A percentile compares a stretch with the other conserved stretches of the same genome.
These are phyloP conservation scores for Apophysomyces variabilis DNA, from an alignment of 371 early-diverging fungal species.

Conservation along the genomic window DNA sequence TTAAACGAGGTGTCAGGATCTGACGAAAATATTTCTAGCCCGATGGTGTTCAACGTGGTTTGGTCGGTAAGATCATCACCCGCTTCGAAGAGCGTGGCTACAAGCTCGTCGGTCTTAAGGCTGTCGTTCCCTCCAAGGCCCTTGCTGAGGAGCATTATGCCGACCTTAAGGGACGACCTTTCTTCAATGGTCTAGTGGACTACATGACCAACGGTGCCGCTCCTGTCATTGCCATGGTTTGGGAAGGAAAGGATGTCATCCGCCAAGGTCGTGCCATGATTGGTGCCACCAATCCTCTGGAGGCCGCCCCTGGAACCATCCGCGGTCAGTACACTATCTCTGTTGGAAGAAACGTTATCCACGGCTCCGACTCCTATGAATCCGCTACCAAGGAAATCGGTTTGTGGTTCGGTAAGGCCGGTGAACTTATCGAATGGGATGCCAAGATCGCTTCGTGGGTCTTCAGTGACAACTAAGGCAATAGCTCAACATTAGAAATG, in stretches of 20 bases:
- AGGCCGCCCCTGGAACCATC: constrained; percentile 92
- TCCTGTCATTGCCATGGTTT: constrained; percentile 80
- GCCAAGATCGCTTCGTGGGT: constrained; percentile 51
- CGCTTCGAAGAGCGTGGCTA: constrained; percentile 84
- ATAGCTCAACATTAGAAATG: background rate
- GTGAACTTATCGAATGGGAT: constrained; percentile 53
- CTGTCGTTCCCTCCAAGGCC: constrained; percentile 63
- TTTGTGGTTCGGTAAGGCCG: constrained; percentile 86
- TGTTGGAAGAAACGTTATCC: constrained; percentile 81
- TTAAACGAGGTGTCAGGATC: background rate
- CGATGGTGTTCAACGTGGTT: constrained; percentile 81
- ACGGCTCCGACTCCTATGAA: constrained; percentile 94
- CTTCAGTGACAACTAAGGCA: constrained; percentile 42
- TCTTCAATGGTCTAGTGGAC: constrained; percentile 86
- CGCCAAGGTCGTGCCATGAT: constrained; percentile 88
- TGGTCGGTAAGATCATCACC: constrained; percentile 84
- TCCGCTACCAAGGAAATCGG: constrained; percentile 90
- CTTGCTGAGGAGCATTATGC: constrained; percentile 89
- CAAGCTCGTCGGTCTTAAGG: constrained; percentile 65
- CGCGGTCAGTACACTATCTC: constrained; percentile 85
- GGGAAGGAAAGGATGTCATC: constrained; percentile 92
- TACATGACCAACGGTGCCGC: constrained; percentile 72
- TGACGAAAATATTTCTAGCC: constrained; percentile 31
- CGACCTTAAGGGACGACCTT: constrained; percentile 83
- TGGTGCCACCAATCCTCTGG: constrained; percentile 84